Base-by-base conservation (phyloP, 2,329 filamentous ascomycete genomes). In the Knufia fluminis region DNA sequence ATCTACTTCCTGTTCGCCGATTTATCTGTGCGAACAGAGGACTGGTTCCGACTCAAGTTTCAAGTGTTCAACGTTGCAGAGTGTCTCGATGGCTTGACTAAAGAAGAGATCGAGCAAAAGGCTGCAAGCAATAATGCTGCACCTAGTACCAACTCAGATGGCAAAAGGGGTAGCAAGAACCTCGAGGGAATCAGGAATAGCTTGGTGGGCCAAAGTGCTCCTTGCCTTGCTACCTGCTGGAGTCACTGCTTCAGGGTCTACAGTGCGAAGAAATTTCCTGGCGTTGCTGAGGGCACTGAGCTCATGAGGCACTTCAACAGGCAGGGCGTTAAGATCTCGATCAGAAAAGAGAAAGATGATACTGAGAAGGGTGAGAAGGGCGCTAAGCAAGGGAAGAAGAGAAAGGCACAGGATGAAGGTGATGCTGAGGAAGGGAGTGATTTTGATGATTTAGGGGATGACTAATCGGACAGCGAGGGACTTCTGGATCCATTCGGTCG, bases 1-100 rank as follows among this genome's bases (percentile, higher is more conserved):
- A 89, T 95, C 56, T 98, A 91, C 91, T 98, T 98, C 61, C 86
- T 98, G 40, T 73, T 97, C 47, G 91, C 96, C 65, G 92, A 98
- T 68, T 73, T 98, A 38, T 95, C 89, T 60, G 91, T 98, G 26
- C 79, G 92, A 40, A 95, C 89, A 0, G 92, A 97, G 66, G 92
- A 92, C 9, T 79, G 75, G 52, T 98, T 97, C 67, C 78, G 91
- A 87, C 67, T 85, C 43, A 83, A 83, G 60, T 79, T 84, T 73
- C 81, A 77, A 33, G 95, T 96, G 64, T 86, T 94, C 58, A 89
- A 95, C 58, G 35, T 39, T 22, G 51, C 42, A 17, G 35, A 49
- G 31, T 35, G 28, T 16, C 35, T 36, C 16, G 35, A 16, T 2
- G 32, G 36, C 8, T n/a, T 36, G 8, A 39, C 40, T 24, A 8